Conservation (phyloP, 169 alveolate species). For the Eimeria acervulina region DNA sequence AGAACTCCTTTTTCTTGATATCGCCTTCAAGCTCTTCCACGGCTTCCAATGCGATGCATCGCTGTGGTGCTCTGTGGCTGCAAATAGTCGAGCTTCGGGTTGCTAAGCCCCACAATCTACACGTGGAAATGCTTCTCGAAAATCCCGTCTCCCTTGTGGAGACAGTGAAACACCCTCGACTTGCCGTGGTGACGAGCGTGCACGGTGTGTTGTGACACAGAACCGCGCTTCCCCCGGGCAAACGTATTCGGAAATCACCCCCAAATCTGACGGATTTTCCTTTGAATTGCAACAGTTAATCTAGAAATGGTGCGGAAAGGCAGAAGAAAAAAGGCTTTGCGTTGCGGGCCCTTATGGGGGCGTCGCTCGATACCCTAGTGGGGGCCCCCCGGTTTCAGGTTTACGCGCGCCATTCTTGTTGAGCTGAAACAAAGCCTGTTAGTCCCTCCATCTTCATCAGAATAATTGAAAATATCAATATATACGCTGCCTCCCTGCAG, state of each 20-base stretch:
- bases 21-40: not conserved
- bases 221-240: not conserved
- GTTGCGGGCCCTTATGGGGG: constrained; percentile 37
- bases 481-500: not conserved
- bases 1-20: not conserved
- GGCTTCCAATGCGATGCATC: not conserved
- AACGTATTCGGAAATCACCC: not conserved
- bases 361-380: constrained; percentile 23
- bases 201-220: not conserved
- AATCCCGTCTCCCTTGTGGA: not conserved
- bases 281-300: not conserved
- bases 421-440: not conserved
- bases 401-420: not conserved
- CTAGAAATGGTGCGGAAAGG: not conserved
- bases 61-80: not conserved
- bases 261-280: not conserved
- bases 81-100: not conserved
- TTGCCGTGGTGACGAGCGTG: not conserved
- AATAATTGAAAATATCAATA: not conserved
- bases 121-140: not conserved
- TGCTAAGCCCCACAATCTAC: not conserved
- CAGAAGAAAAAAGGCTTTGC: not conserved
- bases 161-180: not conserved
- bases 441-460: not conserved
- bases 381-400: constrained; percentile 11